A percentile compares a stretch with the other conserved stretches of the same genome.
Evolutionary conservation across 1,139 yeast species (phyloP).

Genomic region (Hyphopichia burtonii): DNA sequence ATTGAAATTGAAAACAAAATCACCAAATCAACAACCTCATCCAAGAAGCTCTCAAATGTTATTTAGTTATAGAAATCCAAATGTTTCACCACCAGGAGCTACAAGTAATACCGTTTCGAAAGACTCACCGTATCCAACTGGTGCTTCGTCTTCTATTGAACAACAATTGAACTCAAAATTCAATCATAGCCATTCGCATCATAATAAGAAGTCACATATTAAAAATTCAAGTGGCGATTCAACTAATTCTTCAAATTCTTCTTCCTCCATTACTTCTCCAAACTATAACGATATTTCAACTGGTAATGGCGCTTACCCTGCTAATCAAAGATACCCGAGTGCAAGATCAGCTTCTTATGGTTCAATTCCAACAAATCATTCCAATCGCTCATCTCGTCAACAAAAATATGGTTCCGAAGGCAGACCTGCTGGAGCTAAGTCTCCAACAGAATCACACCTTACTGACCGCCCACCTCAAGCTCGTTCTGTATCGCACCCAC

Average conservation of each 20-base stretch:
- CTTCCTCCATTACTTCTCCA: background rate
- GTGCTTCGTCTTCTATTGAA: slow-evolving; percentile 13
- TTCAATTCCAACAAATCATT: background rate
- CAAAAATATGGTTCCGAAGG: background rate
- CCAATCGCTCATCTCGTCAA: background rate
- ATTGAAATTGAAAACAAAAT: slow-evolving; percentile 1
- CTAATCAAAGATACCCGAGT: background rate
- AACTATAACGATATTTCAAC: background rate
- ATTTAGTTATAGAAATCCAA: slow-evolving; percentile 30
- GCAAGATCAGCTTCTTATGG: slow-evolving; percentile 8
- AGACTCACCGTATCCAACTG: slow-evolving; percentile 22
- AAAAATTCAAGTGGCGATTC: slow-evolving; percentile 1
- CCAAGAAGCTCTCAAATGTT: slow-evolving; percentile 30
- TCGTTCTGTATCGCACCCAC: slow-evolving; percentile 2
- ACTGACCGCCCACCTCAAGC: slow-evolving; percentile 5
- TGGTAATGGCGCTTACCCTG: background rate
- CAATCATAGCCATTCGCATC: background rate
- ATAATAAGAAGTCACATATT: background rate
- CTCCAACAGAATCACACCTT: background rate
- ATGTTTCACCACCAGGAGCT: slow-evolving; percentile 9
- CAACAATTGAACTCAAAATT: slow-evolving; percentile 9
- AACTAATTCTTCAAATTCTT: background rate
- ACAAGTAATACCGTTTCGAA: background rate
- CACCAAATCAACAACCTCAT: slow-evolving; percentile 8
- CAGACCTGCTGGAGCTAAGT: background rate